Evolutionary conservation across 2,329 filamentous ascomycete genomes (phyloP).

Genomic region (Ilyonectria robusta): DNA sequence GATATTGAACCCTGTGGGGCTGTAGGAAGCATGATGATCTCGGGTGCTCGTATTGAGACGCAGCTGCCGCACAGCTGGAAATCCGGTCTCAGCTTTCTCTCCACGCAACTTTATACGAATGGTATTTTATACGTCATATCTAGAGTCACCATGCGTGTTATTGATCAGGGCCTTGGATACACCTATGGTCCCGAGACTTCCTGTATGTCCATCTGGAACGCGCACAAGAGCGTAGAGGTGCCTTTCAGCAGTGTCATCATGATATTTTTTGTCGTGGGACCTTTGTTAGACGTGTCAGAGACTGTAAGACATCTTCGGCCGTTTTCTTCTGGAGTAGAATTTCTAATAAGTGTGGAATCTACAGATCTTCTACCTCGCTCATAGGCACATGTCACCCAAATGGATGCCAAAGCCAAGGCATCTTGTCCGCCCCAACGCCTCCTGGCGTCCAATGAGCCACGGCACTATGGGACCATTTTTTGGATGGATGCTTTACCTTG

Average conservation of each 20-base stretch:
- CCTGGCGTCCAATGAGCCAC: not conserved
- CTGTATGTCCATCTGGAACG: not conserved
- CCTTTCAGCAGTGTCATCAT: not conserved
- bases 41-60: not conserved
- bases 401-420: slow-evolving; percentile 3
- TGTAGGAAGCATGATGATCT: not conserved
- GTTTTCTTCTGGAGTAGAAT: too few relatives aligned
- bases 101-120: not conserved
- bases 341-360: not conserved
- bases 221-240: not conserved
- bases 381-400: not conserved
- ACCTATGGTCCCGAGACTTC: not conserved
- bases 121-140: not conserved
- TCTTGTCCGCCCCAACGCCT: not conserved
- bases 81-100: not conserved
- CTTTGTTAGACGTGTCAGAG: slow-evolving; percentile 8
- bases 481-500: too few relatives aligned
- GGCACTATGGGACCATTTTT: too few relatives aligned
- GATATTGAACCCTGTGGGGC: slow-evolving; percentile 1
- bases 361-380: slow-evolving; percentile 8
- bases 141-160: not conserved
- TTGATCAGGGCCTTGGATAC: not conserved
- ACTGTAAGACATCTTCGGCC: not conserved
- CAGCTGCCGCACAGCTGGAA: not conserved
- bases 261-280: not conserved